phyloP scores from a whole-genome alignment of 345 rosid genomes.

The Trapa incisa region DNA sequence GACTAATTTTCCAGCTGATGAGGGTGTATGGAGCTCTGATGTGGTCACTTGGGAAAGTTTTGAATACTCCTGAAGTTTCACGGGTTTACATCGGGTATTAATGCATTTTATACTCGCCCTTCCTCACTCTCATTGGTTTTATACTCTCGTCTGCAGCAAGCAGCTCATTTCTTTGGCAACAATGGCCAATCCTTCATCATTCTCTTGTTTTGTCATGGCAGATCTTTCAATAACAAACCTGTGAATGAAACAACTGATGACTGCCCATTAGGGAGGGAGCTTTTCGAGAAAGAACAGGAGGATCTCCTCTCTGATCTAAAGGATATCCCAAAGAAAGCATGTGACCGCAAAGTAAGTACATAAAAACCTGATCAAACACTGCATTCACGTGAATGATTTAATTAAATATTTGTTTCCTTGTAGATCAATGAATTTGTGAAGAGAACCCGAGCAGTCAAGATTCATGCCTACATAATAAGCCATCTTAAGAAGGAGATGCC shows the following conservation, averaged over 20 bases:
- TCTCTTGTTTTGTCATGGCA: conserved; percentile 12
- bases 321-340: conserved; percentile 94
- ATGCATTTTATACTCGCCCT: background rate
- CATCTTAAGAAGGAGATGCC: conserved; percentile 95
- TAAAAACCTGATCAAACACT: background rate
- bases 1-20: conserved; percentile 54
- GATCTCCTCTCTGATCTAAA: conserved; percentile 79
- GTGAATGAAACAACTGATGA: conserved; percentile 47
- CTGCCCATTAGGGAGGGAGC: conserved; percentile 75
- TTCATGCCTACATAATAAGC: conserved; percentile 76
- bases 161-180: too few relatives aligned
- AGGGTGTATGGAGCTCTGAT: conserved; percentile 96
- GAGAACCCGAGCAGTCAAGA: conserved; percentile 90
- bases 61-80: conserved; percentile 82
- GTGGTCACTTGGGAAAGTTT: conserved; percentile 99
- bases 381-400: background rate
- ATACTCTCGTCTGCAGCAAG: background rate
- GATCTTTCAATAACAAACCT: conserved; percentile 90
- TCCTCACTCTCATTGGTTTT: background rate
- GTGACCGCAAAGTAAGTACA: conserved; percentile 82
- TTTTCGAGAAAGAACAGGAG: conserved; percentile 90
- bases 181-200: background rate
- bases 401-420: background rate
- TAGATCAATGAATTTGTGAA: conserved; percentile 95
- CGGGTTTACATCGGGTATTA: conserved; percentile 91